Evolutionary conservation across 1,139 yeast species (phyloP).

Genomic region (Meyerozyma sp.): DNA sequence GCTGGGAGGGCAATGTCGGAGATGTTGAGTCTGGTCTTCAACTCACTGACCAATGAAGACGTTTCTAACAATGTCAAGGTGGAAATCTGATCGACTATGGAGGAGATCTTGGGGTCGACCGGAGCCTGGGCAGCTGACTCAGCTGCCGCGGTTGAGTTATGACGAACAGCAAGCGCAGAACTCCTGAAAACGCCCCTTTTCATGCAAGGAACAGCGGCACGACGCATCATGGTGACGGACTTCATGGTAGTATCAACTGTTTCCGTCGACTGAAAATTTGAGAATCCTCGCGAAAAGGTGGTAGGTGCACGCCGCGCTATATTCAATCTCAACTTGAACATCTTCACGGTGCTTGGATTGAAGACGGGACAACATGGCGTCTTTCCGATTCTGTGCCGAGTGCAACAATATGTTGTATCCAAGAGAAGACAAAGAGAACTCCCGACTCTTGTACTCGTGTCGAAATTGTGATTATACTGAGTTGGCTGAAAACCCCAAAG

Average conservation of each 20-base stretch:
- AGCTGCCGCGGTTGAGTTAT: constrained; percentile 49
- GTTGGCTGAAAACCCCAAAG: constrained; percentile 82
- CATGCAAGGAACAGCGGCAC: constrained; percentile 28
- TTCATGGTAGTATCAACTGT: constrained; percentile 2
- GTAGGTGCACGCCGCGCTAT: constrained; percentile 1
- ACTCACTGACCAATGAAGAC: constrained; percentile 72
- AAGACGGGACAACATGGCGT: constrained; percentile 50
- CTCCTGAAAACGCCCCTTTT: constrained; percentile 13
- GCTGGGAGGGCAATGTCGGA: constrained; percentile 91
- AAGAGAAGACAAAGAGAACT: constrained; percentile 79
- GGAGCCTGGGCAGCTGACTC: constrained; percentile 32
- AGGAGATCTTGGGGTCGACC: constrained; percentile 82
- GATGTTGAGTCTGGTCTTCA: constrained; percentile 82
- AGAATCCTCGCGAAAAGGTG: not conserved
- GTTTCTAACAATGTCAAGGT: constrained; percentile 88
- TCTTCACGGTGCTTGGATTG: not conserved
- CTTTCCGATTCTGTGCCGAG: constrained; percentile 89
- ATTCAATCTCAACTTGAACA: not conserved
- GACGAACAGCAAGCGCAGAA: constrained; percentile 24
- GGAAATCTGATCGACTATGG: constrained; percentile 88
- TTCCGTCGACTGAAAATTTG: constrained; percentile 1
- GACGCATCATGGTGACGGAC: constrained; percentile 32
- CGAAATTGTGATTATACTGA: constrained; percentile 94
- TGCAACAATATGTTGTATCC: constrained; percentile 99
- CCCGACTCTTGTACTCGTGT: constrained; percentile 81